phyloP scores from a whole-genome alignment of 2,329 filamentous ascomycete species.

The Clarireedia paspali region DNA sequence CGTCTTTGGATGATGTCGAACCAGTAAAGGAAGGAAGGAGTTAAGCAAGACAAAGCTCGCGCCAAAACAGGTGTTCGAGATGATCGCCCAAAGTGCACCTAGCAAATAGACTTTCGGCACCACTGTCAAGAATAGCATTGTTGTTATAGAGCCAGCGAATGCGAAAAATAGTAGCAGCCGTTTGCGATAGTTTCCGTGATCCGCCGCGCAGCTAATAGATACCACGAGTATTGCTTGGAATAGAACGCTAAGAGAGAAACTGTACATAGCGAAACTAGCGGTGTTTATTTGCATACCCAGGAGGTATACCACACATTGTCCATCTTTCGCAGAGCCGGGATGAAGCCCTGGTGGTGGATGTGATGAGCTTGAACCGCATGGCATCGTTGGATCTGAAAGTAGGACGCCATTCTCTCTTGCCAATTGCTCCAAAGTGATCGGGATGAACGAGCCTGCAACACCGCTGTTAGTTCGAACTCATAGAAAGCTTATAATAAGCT shows the following conservation, averaged over 20 bases:
- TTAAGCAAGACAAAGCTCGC: slow-evolving; percentile 94
- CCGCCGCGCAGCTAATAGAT: slow-evolving; percentile 91
- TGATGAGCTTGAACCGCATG: slow-evolving; percentile 48
- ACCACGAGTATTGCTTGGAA: slow-evolving; percentile 87
- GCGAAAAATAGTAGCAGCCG: slow-evolving; percentile 80
- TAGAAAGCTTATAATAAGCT: neutral
- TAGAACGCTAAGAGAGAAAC: slow-evolving; percentile 86
- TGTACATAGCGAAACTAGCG: slow-evolving; percentile 97
- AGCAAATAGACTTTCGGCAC: slow-evolving; percentile 69
- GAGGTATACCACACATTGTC: slow-evolving; percentile 76
- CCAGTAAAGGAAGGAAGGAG: slow-evolving; percentile 85
- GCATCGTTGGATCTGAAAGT: slow-evolving; percentile 64
- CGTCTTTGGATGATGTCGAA: slow-evolving; percentile 63
- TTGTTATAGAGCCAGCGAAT: slow-evolving; percentile 69
- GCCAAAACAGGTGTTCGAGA: slow-evolving; percentile 90
- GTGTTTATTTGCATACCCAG: slow-evolving; percentile 87
- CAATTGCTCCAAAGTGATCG: slow-evolving; percentile 88
- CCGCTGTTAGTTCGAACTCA: slow-evolving; percentile 12
- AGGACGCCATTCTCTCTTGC: slow-evolving; percentile 88
- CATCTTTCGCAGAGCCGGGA: slow-evolving; percentile 30
- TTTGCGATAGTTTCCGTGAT: slow-evolving; percentile 90
- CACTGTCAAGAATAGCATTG: slow-evolving; percentile 83
- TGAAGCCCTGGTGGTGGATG: slow-evolving; percentile 14
- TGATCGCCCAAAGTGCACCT: slow-evolving; percentile 74
- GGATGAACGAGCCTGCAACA: slow-evolving; percentile 76